Base-by-base conservation (phyloP, 192 early-diverging fungal genomes). In the Backusella parvicylindrica region DNA sequence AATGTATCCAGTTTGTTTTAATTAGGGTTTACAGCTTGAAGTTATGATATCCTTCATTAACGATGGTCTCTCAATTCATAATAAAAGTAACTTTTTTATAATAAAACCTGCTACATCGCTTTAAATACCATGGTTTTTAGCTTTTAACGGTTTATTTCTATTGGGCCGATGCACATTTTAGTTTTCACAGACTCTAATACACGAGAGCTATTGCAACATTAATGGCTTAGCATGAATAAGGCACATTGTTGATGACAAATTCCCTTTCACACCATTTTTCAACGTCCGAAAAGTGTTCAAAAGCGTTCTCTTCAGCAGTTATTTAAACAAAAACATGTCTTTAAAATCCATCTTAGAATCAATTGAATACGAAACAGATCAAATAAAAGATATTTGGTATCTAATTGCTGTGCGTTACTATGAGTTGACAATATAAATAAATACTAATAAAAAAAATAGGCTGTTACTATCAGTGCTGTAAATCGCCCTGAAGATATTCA, bases 401-500 rank as follows among this genome's bases (percentile, higher is more conserved):
- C 26, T 70, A 6, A 41, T 70, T 47, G 6, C 68, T 41, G 68
- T 70, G 40, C 40, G 37, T 70, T 60, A 60, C 23, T 26, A 60
- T 13, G 23, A 60, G 8, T 13, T 28, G 2, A 26, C 2, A 12
- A 11, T 28, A 30, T 6, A 60, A 23, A 60, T 23, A 28, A 60
- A 41, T 32, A 43, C 11, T 16, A 47, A 21, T 47, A 41, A 37
- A 16, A 23, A 40, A 47, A 41, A 47, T 60, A 78, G 77, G 77
- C 71, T 21, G 77, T 78, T 28, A 36, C 67, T 15, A 66, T 78
- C 7, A 72, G 70, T 40, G 30, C 71, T 32, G 28, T 69, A 16
- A 78, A 78, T 40, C 77, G 31, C 6, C 77, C 77, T 1, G 66
- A 73, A 63, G 77, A 78, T 30, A 67, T 78, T 13, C 3, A 40